These are phyloP conservation scores for Paracamarosporium sp. DNA, from an alignment of 2,329 filamentous ascomycete genomes.

Conservation along the genomic window DNA sequence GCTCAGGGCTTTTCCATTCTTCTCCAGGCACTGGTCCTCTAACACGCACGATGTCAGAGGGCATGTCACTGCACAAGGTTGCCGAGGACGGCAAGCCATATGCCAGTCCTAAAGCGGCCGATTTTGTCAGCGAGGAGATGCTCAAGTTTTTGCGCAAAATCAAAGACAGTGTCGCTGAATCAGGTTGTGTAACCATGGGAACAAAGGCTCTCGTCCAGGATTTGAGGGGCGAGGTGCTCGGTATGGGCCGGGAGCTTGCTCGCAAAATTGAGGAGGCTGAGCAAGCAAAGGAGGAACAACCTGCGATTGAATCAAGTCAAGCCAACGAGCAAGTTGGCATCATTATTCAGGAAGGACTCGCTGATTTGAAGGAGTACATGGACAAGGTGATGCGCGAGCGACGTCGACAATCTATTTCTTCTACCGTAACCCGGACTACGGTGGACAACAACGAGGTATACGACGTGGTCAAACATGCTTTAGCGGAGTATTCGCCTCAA, in stretches of 20 bases:
- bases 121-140: slow-evolving; percentile 75
- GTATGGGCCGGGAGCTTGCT: slow-evolving; percentile 91
- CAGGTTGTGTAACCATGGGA: slow-evolving; percentile 87
- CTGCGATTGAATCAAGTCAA: slow-evolving; percentile 43
- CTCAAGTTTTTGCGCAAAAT: slow-evolving; percentile 83
- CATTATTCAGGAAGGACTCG: slow-evolving; percentile 80
- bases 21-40: slow-evolving; percentile 40
- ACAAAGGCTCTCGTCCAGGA: slow-evolving; percentile 91
- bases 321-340: slow-evolving; percentile 73
- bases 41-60: slow-evolving; percentile 39
- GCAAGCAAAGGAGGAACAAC: slow-evolving; percentile 54
- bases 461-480: slow-evolving; percentile 78
- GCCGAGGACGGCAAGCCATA: slow-evolving; percentile 45
- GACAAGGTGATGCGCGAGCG: slow-evolving; percentile 79
- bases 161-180: slow-evolving; percentile 88
- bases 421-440: slow-evolving; percentile 66
- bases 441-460: slow-evolving; percentile 87
- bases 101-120: slow-evolving; percentile 58
- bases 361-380: slow-evolving; percentile 84
- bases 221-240: slow-evolving; percentile 87
- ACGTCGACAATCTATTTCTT: slow-evolving; percentile 69
- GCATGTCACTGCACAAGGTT: slow-evolving; percentile 25
- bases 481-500: slow-evolving; percentile 62
- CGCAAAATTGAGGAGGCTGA: slow-evolving; percentile 79
- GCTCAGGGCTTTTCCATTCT: slow-evolving; percentile 33